These are phyloP conservation scores for Fusarium brachygibbosum DNA, from an alignment of 2,329 filamentous ascomycete species.

Conservation along the genomic window DNA sequence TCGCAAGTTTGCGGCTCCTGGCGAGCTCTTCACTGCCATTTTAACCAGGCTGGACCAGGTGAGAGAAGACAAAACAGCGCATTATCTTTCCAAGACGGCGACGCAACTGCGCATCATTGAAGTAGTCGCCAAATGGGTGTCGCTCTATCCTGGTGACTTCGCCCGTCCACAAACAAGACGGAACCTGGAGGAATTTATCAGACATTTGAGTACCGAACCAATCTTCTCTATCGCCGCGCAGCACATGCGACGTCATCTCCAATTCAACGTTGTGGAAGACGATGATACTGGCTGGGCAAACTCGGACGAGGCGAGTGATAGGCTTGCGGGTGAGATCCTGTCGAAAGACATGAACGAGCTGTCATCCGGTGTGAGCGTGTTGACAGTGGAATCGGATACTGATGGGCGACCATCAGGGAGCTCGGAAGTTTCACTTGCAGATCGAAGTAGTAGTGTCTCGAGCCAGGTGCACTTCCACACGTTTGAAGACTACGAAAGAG, in stretches of 20 bases:
- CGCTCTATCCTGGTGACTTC: constrained; percentile 92
- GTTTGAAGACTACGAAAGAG: constrained; percentile 83
- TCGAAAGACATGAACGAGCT: constrained; percentile 58
- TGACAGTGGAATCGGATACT: constrained; percentile 63
- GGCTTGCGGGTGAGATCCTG: constrained; percentile 53
- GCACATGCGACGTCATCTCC: constrained; percentile 85
- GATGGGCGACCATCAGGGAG: constrained; percentile 61
- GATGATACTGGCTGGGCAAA: constrained; percentile 96
- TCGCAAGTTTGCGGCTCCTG: constrained; percentile 90
- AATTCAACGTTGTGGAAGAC: constrained; percentile 80
- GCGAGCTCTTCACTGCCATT: constrained; percentile 81
- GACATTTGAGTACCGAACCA: constrained; percentile 78
- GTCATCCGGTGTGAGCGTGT: constrained; percentile 59
- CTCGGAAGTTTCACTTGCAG: constrained; percentile 60
- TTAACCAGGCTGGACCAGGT: constrained; percentile 80
- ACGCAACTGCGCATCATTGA: constrained; percentile 87
- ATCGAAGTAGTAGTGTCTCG: constrained; percentile 55
- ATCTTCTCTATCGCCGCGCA: constrained; percentile 88
- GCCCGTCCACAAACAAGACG: constrained; percentile 80
- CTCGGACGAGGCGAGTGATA: constrained; percentile 70
- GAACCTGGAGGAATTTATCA: constrained; percentile 80
- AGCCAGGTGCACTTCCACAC: constrained; percentile 71
- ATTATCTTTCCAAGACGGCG: constrained; percentile 81
- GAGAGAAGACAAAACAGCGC: constrained; percentile 74
- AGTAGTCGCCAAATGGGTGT: constrained; percentile 89